Percentiles rank a stretch among this genome's conserved stretches.
Conservation (phyloP, 495 filamentous ascomycete genomes). For the Daldinia vernicosa region DNA sequence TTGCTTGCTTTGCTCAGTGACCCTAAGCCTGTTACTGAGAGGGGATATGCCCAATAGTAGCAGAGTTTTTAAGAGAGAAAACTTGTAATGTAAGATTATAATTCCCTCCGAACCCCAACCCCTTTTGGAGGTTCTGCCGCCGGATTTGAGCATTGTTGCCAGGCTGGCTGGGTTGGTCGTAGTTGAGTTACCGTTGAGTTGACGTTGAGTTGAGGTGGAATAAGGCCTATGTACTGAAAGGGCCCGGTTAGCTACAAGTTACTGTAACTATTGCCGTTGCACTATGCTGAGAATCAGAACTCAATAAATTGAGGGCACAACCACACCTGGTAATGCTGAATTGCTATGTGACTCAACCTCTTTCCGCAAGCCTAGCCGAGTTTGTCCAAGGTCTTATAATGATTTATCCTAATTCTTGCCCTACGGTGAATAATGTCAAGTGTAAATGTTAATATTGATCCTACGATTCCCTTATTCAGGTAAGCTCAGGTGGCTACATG, state of each 20-base stretch:
- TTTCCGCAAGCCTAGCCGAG: background rate
- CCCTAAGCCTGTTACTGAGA: background rate
- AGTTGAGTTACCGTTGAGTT: background rate
- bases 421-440: too few relatives aligned
- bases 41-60: background rate
- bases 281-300: conserved; percentile 3
- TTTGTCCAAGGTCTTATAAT: too few relatives aligned
- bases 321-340: background rate
- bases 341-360: background rate
- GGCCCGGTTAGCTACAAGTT: background rate
- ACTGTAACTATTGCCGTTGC: conserved; percentile 2
- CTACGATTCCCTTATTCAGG: too few relatives aligned
- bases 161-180: conserved; percentile 8
- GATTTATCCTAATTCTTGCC: too few relatives aligned
- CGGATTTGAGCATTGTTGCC: background rate
- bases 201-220: conserved; percentile 3
- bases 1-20: background rate
- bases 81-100: conserved; percentile 22
- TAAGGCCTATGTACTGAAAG: background rate
- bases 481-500: too few relatives aligned
- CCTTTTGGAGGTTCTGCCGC: background rate
- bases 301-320: background rate
- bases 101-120: conserved; percentile 17
- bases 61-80: conserved; percentile 6
- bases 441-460: too few relatives aligned